Conservation (phyloP, 108 stramenopile genomes). For the Seminavis robusta region DNA sequence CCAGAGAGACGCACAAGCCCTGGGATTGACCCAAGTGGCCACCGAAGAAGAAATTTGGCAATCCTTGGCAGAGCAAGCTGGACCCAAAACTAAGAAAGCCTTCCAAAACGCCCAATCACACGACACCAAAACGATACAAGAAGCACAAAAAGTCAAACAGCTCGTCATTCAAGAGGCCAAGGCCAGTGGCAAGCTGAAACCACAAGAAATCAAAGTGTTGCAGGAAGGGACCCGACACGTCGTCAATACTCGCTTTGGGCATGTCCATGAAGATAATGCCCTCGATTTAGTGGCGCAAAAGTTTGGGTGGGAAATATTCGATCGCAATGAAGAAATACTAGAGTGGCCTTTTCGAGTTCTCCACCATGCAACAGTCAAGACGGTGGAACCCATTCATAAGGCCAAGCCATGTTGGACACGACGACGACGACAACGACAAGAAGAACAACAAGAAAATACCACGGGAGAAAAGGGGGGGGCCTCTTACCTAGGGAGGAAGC, state of each 20-base stretch:
- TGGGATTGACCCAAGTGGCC: constrained; percentile 37
- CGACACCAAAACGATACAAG: constrained; percentile 35
- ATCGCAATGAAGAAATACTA: constrained; percentile 57
- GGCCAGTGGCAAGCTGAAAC: constrained; percentile 27
- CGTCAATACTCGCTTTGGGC: constrained; percentile 68
- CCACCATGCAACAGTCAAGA: neutral
- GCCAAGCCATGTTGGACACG: too few relatives aligned
- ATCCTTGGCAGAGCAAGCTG: constrained; percentile 49
- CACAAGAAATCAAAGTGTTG: constrained; percentile 35
- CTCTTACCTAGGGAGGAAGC: too few relatives aligned
- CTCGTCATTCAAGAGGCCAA: constrained; percentile 28
- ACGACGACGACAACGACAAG: neutral
- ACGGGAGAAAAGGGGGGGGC: too few relatives aligned
- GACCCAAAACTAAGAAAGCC: constrained; percentile 29
- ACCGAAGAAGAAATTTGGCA: constrained; percentile 39
- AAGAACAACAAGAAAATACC: too few relatives aligned
- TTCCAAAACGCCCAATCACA: constrained; percentile 24
- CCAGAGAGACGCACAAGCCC: constrained; percentile 39
- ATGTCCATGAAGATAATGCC: constrained; percentile 59
- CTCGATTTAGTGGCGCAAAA: constrained; percentile 64
- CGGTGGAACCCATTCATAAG: too few relatives aligned
- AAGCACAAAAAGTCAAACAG: constrained; percentile 31
- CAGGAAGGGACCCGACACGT: constrained; percentile 40
- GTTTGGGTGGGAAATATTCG: constrained; percentile 56
- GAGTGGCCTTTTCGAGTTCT: constrained; percentile 56